Evolutionary conservation across 2,329 filamentous ascomycete species (phyloP), one percentile per base, ranked within the genome.

Genomic region (Tolypocladium guangdongense): DNA sequence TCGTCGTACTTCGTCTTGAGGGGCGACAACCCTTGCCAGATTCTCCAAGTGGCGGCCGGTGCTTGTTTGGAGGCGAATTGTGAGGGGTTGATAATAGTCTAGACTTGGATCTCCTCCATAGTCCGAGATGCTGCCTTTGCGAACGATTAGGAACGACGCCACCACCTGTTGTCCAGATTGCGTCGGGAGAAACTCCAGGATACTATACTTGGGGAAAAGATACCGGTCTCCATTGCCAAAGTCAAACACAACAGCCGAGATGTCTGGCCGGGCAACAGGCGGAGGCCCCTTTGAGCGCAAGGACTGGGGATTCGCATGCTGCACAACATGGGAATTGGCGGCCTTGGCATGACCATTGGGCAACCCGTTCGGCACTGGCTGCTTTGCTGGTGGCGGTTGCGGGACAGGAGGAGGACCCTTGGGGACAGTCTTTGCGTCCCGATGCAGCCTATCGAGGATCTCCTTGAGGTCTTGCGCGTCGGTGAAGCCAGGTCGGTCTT

Each of bases 11-110:
- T 85, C 82, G 18, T 85, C 81, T 32, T 74, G 73, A 2, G 81
- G 80, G 22, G 82, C 82, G 33, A 87, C 82, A 2, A 84, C 80
- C 50, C 78, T 74, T 22, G 76, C 73, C 16, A 87, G 66, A 48
- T 81, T 76, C 57, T 87, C 83, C 5, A 87, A 70, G 56, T 83
- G 74, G 46, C 78, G 77, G 2, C 78, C 77, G 36, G 74, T 74
- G 12, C 71, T 71, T 0, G 81, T 74, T 54, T 76, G 77, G 27
- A 87, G 67, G 20, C 82, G 77, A 51, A 87, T 77, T 0, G 78
- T 86, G 32, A 91, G 78, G 2, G 88, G 87, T 59, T 91, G 86
- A 64, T 90, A 92, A 68, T 87, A 89, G 61, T 90, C 83, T 14
- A 85, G 68, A 10, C 74, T 70, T 1, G 80, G 80, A 57, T 86